These are phyloP conservation scores for Apiotrichum gamsii DNA, from an alignment of 1,284 basidiomycete species.

Conservation along the genomic window DNA sequence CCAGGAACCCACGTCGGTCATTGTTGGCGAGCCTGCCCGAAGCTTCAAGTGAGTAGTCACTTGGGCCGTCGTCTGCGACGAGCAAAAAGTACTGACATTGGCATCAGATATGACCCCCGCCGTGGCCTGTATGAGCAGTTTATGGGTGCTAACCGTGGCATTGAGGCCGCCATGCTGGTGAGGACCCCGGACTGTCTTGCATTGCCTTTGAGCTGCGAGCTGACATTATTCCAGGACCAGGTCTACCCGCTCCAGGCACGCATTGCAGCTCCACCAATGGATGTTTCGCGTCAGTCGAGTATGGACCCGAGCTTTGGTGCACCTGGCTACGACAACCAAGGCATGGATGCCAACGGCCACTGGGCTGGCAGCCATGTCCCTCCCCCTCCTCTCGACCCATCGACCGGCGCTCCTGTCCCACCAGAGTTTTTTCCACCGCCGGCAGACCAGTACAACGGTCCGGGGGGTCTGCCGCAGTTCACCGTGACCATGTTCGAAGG, in stretches of 20 bases:
- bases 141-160: constrained; percentile 41
- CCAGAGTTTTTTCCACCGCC: constrained; percentile 13
- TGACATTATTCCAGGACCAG: constrained; percentile 14
- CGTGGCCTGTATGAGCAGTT: constrained; percentile 83
- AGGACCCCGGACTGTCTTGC: constrained; percentile 2
- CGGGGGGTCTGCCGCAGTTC: constrained; percentile 16
- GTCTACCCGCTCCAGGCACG: constrained; percentile 22
- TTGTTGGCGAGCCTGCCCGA: constrained; percentile 68
- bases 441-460: constrained; percentile 9
- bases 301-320: constrained; percentile 14
- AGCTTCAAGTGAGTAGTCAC: constrained; percentile 42
- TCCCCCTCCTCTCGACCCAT: too few relatives aligned
- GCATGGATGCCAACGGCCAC: constrained; percentile 5
- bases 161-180: constrained; percentile 30
- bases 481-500: constrained; percentile 22
- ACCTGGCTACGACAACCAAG: constrained; percentile 9
- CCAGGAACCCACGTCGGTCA: constrained; percentile 69
- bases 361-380: too few relatives aligned
- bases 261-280: constrained; percentile 4
- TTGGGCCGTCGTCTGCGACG: not conserved
- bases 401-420: constrained; percentile 5
- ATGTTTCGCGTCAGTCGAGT: constrained; percentile 13
- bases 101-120: constrained; percentile 74
- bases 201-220: too few relatives aligned
- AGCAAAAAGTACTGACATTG: too few relatives aligned